Evolutionary conservation across 164 flowering plant species (phyloP), one percentile per base, ranked within the genome.

Genomic region (Magnolia changhungtana): DNA sequence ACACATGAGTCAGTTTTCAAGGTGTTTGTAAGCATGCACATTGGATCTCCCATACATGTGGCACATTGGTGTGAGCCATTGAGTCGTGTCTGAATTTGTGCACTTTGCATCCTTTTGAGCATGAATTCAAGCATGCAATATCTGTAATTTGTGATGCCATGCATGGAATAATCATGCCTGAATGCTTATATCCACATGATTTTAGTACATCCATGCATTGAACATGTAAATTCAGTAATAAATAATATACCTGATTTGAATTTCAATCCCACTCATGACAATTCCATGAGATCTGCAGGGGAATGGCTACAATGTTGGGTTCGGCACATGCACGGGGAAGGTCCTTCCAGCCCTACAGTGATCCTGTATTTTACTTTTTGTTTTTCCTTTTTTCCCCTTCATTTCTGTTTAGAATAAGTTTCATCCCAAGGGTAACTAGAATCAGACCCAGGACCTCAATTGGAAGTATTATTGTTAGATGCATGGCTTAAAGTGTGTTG

Each of bases 261-360:
- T 6, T 18, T 61, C n/a, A 59, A 7, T 27, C 3, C 45, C 2
- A n/a, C 13, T 61, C 10, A 10, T 27, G 14, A 29, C 23, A 45
- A 50, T 75, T 71, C 8, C 10, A 18, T 76, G 9, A 45, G 4
- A 20, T 70, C 58, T 91, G 84, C 93, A 96, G 99, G 99, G 98
- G 16, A 80, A 88, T 73, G 97, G 92, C 67, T 96, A 88, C 86
- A 90, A 71, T n/a, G 86, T 96, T 45, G 99, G 98, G 49, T 96
- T 96, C 55, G 98, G 99, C 19, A 86, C 86, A 19, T 96, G 99
- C 87, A 75, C 90, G 0, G 98, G 99, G 19, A 94, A 86, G 84
- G 81, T 96, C 67, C 74, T 91, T 67, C 96, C 99, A 20, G 81
- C 98, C 50, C 80, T 76, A 9, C 75, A 71, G 11, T 89, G 85